Evolutionary conservation across 345 rosid genomes (phyloP).

Genomic region (Litchi chinensis): DNA sequence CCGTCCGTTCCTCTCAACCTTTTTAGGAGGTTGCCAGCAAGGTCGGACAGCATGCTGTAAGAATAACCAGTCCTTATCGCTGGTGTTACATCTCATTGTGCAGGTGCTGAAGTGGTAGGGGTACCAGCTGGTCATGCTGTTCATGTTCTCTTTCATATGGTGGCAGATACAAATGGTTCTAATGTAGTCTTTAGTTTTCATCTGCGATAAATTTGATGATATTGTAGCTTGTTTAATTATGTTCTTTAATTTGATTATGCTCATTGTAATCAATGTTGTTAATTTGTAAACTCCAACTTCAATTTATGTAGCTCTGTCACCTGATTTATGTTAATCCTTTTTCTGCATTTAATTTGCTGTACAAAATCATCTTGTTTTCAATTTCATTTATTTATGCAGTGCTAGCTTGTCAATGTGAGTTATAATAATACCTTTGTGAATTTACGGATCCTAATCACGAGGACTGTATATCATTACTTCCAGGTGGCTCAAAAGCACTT

Average conservation of each 20-base stretch:
- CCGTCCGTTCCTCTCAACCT: slow-evolving; percentile 88
- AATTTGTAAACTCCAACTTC: slow-evolving; percentile 12
- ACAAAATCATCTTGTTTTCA: not conserved
- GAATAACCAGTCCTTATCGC: not conserved
- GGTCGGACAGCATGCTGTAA: slow-evolving; percentile 93
- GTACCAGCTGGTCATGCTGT: not conserved
- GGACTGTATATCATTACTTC: not conserved
- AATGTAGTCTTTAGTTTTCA: not conserved
- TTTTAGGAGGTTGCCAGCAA: slow-evolving; percentile 93
- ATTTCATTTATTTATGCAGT: not conserved
- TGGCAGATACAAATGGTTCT: not conserved
- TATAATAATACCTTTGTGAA: no score
- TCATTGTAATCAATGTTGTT: slow-evolving; percentile 6
- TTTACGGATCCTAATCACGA: no score
- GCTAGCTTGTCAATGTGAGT: no score
- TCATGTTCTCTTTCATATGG: not conserved
- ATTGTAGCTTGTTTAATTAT: slow-evolving; percentile 6
- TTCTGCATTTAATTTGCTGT: not conserved
- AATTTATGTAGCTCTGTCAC: not conserved
- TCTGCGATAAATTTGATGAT: slow-evolving; percentile 13
- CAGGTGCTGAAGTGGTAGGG: not conserved
- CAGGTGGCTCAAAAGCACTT: not conserved
- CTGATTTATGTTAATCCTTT: not conserved
- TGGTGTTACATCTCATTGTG: not conserved
- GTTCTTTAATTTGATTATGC: slow-evolving; percentile 1